These are phyloP conservation scores for Racocetra persica DNA, from an alignment of 371 early-diverging fungal species.

Conservation along the genomic window DNA sequence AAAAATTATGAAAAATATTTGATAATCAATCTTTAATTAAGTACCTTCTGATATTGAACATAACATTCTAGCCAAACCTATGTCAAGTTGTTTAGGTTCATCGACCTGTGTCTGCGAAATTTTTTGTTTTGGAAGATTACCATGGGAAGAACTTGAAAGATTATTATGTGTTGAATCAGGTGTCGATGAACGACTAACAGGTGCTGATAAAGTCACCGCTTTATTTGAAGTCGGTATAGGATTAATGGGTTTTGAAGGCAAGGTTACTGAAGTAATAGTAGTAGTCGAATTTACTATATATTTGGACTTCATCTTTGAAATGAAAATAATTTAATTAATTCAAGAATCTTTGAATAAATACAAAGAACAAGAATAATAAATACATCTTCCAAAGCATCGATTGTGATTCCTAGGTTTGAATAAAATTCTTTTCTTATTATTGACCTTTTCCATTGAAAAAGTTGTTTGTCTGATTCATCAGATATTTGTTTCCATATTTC, in stretches of 20 bases:
- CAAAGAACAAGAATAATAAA: background rate
- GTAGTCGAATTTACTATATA: too few relatives aligned
- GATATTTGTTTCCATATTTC: slow-evolving; percentile 35
- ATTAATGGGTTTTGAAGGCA: background rate
- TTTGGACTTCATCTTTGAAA: background rate
- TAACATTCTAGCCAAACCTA: slow-evolving; percentile 19
- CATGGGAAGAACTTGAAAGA: slow-evolving; percentile 11
- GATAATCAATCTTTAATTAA: slow-evolving; percentile 21
- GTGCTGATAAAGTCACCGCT: slow-evolving; percentile 18
- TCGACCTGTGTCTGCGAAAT: background rate
- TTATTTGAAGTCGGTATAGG: background rate
- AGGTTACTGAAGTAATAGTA: background rate
- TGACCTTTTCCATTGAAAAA: slow-evolving; percentile 55
- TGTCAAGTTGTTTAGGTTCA: slow-evolving; percentile 21
- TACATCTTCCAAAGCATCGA: slow-evolving; percentile 44
- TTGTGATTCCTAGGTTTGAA: slow-evolving; percentile 50
- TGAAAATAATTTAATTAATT: background rate
- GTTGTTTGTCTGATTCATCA: slow-evolving; percentile 44
- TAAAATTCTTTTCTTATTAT: slow-evolving; percentile 51
- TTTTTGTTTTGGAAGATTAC: slow-evolving; percentile 10
- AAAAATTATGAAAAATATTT: background rate
- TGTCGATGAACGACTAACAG: slow-evolving; percentile 28
- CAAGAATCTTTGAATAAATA: background rate
- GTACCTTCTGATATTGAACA: slow-evolving; percentile 39
- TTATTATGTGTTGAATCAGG: background rate